Evolutionary conservation across 148 eudicot genomes (phyloP), one percentile per base, ranked within the genome.

Genomic region (Amaranthus palmeri): DNA sequence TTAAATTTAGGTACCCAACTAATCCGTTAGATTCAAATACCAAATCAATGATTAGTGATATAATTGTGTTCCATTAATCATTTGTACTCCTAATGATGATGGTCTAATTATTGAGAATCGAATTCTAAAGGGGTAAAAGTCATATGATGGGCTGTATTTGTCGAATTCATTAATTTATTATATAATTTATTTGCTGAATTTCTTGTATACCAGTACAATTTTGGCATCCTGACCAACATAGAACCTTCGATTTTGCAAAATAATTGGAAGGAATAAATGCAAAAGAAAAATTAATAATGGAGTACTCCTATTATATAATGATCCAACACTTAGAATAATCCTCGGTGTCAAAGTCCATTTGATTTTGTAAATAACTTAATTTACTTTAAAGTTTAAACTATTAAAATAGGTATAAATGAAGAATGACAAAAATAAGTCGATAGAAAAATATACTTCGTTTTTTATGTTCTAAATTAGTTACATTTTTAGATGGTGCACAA

Each of bases 191-290:
- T 25, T 25, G 36, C 36, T 25, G 36, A 25, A 25, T 25, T 25
- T 50, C 9, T 5, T 49, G 69, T 12, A 51, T 46, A 67, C 57
- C 58, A 25, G 42, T 41, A 36, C 45, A 46, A 68, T 15, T 8
- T 14, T 70, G 3, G 4, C 1, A 25, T 13, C 15, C 4, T 48
- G 40, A 71, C 7, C 52, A 71, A 55, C 72, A 56, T 0, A 56
- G 53, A 70, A 44, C n/a, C 43, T 70, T 56, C 63, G 48, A 61
- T 56, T 53, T 63, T 44, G 25, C 63, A 45, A 70, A 70, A 70
- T 70, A 70, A 70, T 56, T 56, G 53, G 15, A 56, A 15, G 3
- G 5, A 36, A 9, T 6, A 44, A 50, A 49, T 18, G 51, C 15
- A 9, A 41, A 18, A 7, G 8, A 8, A 46, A 46, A 3, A 45